Evolutionary conservation across 805 yeast species (phyloP).

Genomic region (Metschnikowia lachancei): DNA sequence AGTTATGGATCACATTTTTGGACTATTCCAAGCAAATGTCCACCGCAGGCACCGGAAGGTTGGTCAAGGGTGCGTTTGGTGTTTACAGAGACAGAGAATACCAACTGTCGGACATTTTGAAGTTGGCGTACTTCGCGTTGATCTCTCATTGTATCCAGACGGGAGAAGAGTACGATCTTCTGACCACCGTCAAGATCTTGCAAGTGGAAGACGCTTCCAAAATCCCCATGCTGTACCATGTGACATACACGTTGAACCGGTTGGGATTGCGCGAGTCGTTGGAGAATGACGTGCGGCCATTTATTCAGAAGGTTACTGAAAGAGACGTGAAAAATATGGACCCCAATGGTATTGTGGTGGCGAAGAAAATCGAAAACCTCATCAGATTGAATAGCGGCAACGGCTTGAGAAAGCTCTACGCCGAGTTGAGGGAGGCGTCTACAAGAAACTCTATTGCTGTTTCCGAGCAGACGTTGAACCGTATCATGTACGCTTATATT

Average conservation of each 20-base stretch:
- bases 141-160: slow-evolving; percentile 29
- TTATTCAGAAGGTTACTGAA: slow-evolving; percentile 7
- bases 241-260: slow-evolving; percentile 21
- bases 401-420: slow-evolving; percentile 23
- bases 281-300: slow-evolving; percentile 9
- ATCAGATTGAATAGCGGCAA: slow-evolving; percentile 20
- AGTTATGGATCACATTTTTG: slow-evolving; percentile 34
- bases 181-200: slow-evolving; percentile 29
- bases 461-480: slow-evolving; percentile 39
- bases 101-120: slow-evolving; percentile 19
- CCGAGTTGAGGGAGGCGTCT: slow-evolving; percentile 26
- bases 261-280: slow-evolving; percentile 14
- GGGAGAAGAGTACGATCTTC: slow-evolving; percentile 22
- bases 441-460: slow-evolving; percentile 31
- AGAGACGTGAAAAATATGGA: slow-evolving; percentile 26
- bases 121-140: slow-evolving; percentile 36
- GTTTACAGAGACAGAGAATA: slow-evolving; percentile 15
- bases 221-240: slow-evolving; percentile 22
- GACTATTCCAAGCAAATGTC: slow-evolving; percentile 23
- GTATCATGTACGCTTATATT: slow-evolving; percentile 47
- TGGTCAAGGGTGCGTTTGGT: slow-evolving; percentile 10
- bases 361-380: slow-evolving; percentile 24
- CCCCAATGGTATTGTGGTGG: slow-evolving; percentile 32
- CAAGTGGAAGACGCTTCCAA: slow-evolving; percentile 20
- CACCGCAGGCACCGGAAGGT: slow-evolving; percentile 7